Base-by-base conservation (phyloP, 2,329 filamentous ascomycete genomes). In the Phialophora verrucosa region DNA sequence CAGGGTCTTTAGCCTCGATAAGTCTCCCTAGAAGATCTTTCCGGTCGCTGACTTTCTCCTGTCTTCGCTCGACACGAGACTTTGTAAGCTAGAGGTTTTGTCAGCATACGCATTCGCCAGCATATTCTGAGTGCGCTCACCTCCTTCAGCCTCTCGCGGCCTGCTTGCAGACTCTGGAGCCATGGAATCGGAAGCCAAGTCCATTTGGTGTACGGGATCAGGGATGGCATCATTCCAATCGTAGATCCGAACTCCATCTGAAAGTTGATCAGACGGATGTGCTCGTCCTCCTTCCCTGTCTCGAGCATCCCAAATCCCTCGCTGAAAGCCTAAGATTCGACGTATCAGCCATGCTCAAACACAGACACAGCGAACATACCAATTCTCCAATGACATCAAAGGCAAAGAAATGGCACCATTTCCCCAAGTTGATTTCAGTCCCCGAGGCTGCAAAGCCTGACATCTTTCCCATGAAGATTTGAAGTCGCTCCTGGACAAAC, bases 371-470 rank as follows among this genome's bases (percentile, higher is more conserved):
- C 38, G 14, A 27, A 58, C 55, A 47, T 58, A 58, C 55, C 55
- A 58, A 58, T 35, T 58, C 55, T 58, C 55, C 55, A 44, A 58
- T 58, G 6, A 58, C 55, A 58, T 58, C 55, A 12, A 58, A 58
- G 55, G 55, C 55, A 29, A 58, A 58, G 55, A 58, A 58, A 29
- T 58, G 55, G 35, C 55, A 58, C 55, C 55, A 58, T 47, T 58
- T 58, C 1, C 55, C 55, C 35, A 58, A 12, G 55, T 58, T 58
- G 11, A 58, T 31, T 27, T 47, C 12, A 12, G 35, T 12, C n/a
- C 55, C 55, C 5, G 55, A 47, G 35, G 35, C 38, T 47, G 55
- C 55, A 4, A 47, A 58, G 17, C n/a, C 23, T 4, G 55, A 58
- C 55, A 58, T 58, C 55, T 58, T 58, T 1, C 35, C 12, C 55